Evolutionary conservation across 2,329 filamentous ascomycete genomes (phyloP).

Genomic region (Alternaria burnsii): DNA sequence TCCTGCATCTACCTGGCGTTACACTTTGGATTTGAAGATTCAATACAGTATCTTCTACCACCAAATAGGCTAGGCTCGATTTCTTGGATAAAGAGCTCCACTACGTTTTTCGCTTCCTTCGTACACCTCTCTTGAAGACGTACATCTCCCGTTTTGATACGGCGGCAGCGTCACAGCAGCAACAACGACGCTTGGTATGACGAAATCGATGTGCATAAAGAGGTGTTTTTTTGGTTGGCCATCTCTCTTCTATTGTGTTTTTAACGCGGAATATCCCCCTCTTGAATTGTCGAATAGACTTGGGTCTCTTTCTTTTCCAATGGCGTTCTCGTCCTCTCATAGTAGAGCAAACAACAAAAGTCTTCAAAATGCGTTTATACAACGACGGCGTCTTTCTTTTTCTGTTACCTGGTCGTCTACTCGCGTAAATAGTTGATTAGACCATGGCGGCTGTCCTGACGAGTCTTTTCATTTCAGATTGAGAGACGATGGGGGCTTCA

Average conservation of each 20-base stretch:
- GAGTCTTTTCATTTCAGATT: not conserved
- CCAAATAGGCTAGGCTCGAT: constrained; percentile 24
- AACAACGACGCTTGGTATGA: constrained; percentile 36
- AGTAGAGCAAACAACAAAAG: constrained; percentile 31
- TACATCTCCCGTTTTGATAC: constrained; percentile 40
- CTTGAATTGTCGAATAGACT: constrained; percentile 29
- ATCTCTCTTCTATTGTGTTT: constrained; percentile 17
- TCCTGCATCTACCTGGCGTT: constrained; percentile 36
- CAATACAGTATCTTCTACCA: constrained; percentile 20
- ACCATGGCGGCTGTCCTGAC: constrained; percentile 8
- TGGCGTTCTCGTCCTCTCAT: constrained; percentile 26
- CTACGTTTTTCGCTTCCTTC: constrained; percentile 31
- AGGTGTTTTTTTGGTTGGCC: constrained; percentile 37
- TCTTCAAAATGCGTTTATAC: constrained; percentile 18
- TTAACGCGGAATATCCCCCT: constrained; percentile 33
- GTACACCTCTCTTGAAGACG: constrained; percentile 35
- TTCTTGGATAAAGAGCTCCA: constrained; percentile 33
- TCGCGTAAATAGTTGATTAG: constrained; percentile 22
- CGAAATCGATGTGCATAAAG: constrained; percentile 47
- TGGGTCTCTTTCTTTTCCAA: constrained; percentile 11
- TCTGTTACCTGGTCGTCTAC: too few relatives aligned
- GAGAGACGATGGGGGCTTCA: constrained; percentile 8
- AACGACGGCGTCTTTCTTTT: constrained; percentile 11
- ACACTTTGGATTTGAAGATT: constrained; percentile 23
- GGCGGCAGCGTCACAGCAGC: constrained; percentile 4